Evolutionary conservation across 2,329 filamentous ascomycete species (phyloP).

Genomic region (Amauroascus verrucosus): DNA sequence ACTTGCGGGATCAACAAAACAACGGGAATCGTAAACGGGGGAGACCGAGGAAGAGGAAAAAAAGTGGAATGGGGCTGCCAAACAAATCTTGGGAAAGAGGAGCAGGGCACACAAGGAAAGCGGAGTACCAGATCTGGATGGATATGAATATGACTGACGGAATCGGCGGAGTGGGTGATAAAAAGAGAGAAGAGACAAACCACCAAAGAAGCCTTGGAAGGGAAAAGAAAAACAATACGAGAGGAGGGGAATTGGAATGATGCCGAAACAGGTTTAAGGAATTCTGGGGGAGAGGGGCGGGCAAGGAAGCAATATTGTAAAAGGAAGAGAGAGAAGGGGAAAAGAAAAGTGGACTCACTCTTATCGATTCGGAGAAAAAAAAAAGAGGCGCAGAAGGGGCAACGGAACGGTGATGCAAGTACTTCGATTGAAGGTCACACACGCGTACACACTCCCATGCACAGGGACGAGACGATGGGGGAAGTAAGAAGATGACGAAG

Average conservation of each 20-base stretch:
- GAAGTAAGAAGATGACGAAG: too few species aligned
- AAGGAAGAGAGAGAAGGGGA: background rate
- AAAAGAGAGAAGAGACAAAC: background rate
- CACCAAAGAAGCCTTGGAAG: background rate
- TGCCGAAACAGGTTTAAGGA: background rate
- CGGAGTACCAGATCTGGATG: background rate
- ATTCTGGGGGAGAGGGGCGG: background rate
- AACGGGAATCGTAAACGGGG: background rate
- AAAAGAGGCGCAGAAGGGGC: background rate
- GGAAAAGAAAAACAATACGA: background rate
- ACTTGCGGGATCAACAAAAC: constrained; percentile 8
- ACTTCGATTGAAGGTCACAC: background rate
- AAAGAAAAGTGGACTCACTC: constrained; percentile 5
- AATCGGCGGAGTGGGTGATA: background rate
- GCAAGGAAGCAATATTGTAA: too few species aligned
- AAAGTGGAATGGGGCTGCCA: background rate
- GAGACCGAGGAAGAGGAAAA: background rate
- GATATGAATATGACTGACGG: background rate
- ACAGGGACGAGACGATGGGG: too few species aligned
- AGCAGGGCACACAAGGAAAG: constrained; percentile 4
- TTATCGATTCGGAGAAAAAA: constrained; percentile 7
- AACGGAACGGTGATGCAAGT: background rate
- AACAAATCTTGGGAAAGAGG: background rate
- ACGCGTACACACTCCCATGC: background rate
- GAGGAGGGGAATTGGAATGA: background rate